Evolutionary conservation across 306 rosid species (phyloP).

Genomic region (Cucumis cinereus): DNA sequence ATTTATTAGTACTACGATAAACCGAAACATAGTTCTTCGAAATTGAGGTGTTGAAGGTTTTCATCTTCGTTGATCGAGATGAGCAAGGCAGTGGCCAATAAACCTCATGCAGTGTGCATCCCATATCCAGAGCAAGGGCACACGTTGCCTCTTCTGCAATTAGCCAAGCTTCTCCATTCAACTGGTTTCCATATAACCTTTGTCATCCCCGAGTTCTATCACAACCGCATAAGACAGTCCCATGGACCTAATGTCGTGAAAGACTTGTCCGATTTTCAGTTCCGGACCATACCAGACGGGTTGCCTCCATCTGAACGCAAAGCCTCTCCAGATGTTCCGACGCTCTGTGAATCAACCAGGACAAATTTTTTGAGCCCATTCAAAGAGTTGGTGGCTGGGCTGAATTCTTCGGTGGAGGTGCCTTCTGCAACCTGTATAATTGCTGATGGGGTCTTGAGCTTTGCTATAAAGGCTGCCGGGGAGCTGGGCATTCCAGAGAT

Average conservation of each 20-base stretch:
- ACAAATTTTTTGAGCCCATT: constrained; percentile 15
- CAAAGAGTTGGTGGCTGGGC: constrained; percentile 16
- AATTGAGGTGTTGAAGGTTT: not conserved
- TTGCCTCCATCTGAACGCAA: constrained; percentile 4
- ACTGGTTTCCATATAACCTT: constrained; percentile 23
- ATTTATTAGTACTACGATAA: not conserved
- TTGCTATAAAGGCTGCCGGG: constrained; percentile 12
- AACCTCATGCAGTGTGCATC: constrained; percentile 26
- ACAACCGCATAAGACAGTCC: constrained; percentile 11
- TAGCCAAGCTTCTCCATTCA: constrained; percentile 19
- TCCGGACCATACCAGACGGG: constrained; percentile 23
- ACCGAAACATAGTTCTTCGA: not conserved
- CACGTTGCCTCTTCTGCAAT: constrained; percentile 19
- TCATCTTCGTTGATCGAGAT: not conserved
- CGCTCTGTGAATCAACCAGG: constrained; percentile 17
- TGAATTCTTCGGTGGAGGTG: constrained; percentile 7
- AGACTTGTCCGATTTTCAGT: constrained; percentile 12
- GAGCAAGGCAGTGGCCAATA: not conserved
- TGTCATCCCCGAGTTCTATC: constrained; percentile 13
- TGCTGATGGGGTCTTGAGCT: constrained; percentile 21
- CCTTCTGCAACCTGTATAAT: constrained; percentile 22
- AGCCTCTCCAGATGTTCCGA: constrained; percentile 12
- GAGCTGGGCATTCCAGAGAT: constrained; percentile 23
- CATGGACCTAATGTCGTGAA: not conserved
- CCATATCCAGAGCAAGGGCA: constrained; percentile 27